Percentiles rank a stretch among this genome's conserved stretches.
These are phyloP conservation scores for Solidago caesia DNA, from an alignment of 129 eudicot species.

Conservation along the genomic window DNA sequence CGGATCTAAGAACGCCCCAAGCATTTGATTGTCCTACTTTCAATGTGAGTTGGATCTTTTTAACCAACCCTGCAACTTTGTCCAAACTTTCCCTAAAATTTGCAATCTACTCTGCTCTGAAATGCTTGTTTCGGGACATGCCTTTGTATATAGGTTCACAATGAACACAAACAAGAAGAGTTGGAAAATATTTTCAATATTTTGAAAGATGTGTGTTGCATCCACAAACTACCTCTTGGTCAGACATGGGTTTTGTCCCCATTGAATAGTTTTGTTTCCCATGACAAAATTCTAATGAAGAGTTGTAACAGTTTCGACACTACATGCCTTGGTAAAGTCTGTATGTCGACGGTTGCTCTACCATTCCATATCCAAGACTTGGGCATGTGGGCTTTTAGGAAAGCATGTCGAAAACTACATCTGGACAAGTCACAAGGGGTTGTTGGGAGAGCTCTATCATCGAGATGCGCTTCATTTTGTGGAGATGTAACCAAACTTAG, in stretches of 20 bases:
- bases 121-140: neutral
- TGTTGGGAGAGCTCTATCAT: slow-evolving; percentile 3
- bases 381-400: slow-evolving; percentile 3
- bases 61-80: neutral
- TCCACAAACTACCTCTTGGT: neutral
- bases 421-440: neutral
- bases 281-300: neutral
- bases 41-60: neutral
- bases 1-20: neutral
- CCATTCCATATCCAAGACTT: slow-evolving; percentile 9
- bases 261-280: neutral
- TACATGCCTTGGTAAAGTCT: slow-evolving; percentile 5
- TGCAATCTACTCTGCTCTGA: neutral
- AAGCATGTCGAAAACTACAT: neutral
- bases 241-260: slow-evolving; percentile 10
- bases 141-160: neutral
- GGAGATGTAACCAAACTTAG: neutral
- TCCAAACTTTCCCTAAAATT: neutral
- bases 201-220: neutral
- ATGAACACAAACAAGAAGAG: neutral
- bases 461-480: neutral
- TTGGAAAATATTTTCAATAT: neutral
- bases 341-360: slow-evolving; percentile 1
- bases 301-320: slow-evolving; percentile 7
- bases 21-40: neutral